phyloP scores from a whole-genome alignment of 495 filamentous ascomycete genomes.

The Aspergillus carlsbadensis region DNA sequence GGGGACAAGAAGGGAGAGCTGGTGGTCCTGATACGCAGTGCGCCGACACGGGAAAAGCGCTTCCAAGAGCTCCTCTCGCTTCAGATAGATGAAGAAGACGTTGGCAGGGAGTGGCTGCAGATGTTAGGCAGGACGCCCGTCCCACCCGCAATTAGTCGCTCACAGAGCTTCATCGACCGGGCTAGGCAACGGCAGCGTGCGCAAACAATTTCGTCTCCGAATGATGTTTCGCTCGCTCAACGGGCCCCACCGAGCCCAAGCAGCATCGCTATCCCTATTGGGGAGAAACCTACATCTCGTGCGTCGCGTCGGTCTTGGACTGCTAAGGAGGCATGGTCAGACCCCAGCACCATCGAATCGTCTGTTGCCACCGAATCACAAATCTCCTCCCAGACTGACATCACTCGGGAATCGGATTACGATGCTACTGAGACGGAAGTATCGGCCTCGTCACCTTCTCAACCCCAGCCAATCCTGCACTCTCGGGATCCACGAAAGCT shows the following conservation, averaged over 20 bases:
- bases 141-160: conserved; percentile 60
- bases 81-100: conserved; percentile 65
- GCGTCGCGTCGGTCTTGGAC: conserved; percentile 34
- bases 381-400: conserved; percentile 33
- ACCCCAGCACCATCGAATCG: conserved; percentile 38
- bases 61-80: conserved; percentile 86
- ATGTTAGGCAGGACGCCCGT: conserved; percentile 75
- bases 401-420: conserved; percentile 42
- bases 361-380: conserved; percentile 29
- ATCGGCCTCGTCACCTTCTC: conserved; percentile 22
- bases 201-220: conserved; percentile 27
- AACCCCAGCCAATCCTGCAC: conserved; percentile 28
- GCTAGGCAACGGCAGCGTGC: conserved; percentile 38
- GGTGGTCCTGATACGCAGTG: conserved; percentile 75
- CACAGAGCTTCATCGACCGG: conserved; percentile 51
- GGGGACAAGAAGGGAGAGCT: conserved; percentile 71
- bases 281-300: conserved; percentile 54
- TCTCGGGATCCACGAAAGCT: conserved; percentile 25
- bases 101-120: conserved; percentile 82
- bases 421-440: conserved; percentile 26
- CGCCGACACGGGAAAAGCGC: conserved; percentile 40
- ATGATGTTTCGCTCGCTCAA: conserved; percentile 35
- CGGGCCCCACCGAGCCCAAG: conserved; percentile 51
- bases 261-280: conserved; percentile 68
- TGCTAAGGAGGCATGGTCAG: conserved; percentile 34